Evolutionary conservation across 257 asterid species (phyloP).

Genomic region (Solanum virginianum): DNA sequence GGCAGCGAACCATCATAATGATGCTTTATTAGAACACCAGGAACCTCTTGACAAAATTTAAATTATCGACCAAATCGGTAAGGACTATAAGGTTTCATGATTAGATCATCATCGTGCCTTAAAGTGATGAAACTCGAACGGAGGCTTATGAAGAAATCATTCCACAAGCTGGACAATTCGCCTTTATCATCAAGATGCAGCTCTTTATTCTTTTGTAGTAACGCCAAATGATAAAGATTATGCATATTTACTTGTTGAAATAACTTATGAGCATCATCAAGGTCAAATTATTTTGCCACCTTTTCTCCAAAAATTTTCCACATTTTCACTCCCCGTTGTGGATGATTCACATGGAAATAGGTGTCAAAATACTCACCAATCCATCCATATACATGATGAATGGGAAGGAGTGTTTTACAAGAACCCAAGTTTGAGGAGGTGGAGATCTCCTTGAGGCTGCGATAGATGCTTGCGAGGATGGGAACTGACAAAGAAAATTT

Average conservation of each 20-base stretch:
- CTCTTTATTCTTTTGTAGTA: neutral
- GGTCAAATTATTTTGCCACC: neutral
- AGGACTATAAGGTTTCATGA: neutral
- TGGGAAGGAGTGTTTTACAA: neutral
- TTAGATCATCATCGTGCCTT: neutral
- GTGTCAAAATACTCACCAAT: neutral
- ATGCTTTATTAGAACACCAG: neutral
- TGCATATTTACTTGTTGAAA: neutral
- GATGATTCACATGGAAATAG: neutral
- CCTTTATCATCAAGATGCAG: neutral
- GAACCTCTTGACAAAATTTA: neutral
- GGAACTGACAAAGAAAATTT: neutral
- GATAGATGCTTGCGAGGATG: neutral
- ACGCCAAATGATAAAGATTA: neutral
- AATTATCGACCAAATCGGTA: neutral
- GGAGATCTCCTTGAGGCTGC: neutral
- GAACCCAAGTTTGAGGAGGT: neutral
- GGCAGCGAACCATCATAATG: neutral
- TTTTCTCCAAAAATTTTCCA: neutral
- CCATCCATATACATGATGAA: neutral
- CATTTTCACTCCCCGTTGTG: neutral
- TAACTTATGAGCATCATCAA: neutral
- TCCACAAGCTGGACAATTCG: neutral
- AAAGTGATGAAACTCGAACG: neutral
- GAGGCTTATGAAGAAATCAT: neutral